phyloP scores from a whole-genome alignment of 768 basidiomycete genomes.

The Ramaria rubella region DNA sequence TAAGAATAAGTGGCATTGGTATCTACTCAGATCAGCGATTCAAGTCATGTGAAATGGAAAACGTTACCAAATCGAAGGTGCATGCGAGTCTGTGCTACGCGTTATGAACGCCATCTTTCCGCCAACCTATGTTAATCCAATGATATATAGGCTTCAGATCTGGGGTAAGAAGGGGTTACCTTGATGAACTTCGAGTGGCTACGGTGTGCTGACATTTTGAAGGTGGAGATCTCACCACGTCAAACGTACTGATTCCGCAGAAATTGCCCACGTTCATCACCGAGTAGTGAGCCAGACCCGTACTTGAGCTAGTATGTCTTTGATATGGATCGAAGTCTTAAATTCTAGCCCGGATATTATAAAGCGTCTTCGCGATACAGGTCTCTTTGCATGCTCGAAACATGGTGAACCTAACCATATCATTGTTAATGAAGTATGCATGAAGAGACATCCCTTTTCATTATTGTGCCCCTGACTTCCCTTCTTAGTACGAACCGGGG shows the following conservation, averaged over 20 bases:
- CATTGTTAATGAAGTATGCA: constrained; percentile 73
- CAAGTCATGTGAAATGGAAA: constrained; percentile 81
- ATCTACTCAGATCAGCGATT: constrained; percentile 75
- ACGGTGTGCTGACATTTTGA: constrained; percentile 1
- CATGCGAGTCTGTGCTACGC: constrained; percentile 21
- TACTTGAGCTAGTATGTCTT: constrained; percentile 2
- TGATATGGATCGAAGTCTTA: background rate
- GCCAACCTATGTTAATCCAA: too few species aligned
- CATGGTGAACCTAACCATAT: constrained; percentile 79
- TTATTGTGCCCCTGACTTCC: constrained; percentile 7
- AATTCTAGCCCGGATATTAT: constrained; percentile 72
- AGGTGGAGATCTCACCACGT: constrained; percentile 72
- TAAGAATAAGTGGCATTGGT: too few species aligned
- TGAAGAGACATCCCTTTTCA: background rate
- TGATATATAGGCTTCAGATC: constrained; percentile 53
- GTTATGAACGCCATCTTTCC: background rate
- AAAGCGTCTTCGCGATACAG: constrained; percentile 56
- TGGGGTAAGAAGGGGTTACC: constrained; percentile 46
- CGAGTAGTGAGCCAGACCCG: constrained; percentile 45
- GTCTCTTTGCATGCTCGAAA: constrained; percentile 55
- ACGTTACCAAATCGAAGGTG: constrained; percentile 63
- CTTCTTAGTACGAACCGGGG: constrained; percentile 65
- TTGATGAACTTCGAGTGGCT: background rate
- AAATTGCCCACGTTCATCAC: constrained; percentile 64
- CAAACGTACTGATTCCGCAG: constrained; percentile 61